Percentiles rank a stretch among this genome's conserved stretches.
Conservation (phyloP, 345 rosid species). For the Eutrema yunnanense region DNA sequence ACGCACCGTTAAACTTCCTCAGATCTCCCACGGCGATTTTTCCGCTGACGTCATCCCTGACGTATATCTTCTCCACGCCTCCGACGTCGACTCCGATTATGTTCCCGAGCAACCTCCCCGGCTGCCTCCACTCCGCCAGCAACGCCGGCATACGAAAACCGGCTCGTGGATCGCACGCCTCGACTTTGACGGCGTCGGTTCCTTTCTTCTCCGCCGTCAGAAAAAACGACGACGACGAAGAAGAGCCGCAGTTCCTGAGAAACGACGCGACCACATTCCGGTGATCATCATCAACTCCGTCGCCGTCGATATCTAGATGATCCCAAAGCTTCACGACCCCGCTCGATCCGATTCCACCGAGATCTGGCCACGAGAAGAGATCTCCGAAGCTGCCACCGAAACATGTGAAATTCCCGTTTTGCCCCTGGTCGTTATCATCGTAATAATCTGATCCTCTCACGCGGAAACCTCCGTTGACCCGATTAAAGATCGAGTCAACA, state of each 20-base stretch:
- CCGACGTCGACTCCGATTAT: constrained; percentile 34
- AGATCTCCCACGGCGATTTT: constrained; percentile 60
- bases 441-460: constrained; percentile 37
- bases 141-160: constrained; percentile 44
- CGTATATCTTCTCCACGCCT: constrained; percentile 40
- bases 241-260: constrained; percentile 13
- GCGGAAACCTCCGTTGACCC: constrained; percentile 37
- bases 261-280: constrained; percentile 34
- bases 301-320: constrained; percentile 37
- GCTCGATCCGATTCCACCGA: constrained; percentile 25
- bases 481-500: constrained; percentile 3
- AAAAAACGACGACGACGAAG: constrained; percentile 37
- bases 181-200: constrained; percentile 28
- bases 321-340: constrained; percentile 35
- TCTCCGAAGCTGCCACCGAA: constrained; percentile 47
- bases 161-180: constrained; percentile 65
- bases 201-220: constrained; percentile 37
- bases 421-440: neutral
- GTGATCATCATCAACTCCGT: constrained; percentile 10
- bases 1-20: constrained; percentile 49
- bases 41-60: constrained; percentile 46
- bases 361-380: constrained; percentile 36
- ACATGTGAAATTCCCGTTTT: neutral
- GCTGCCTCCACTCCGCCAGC: constrained; percentile 63
- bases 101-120: constrained; percentile 30